Base-by-base conservation (phyloP, 2,329 filamentous ascomycete genomes). In the Epichloe amarillans region DNA sequence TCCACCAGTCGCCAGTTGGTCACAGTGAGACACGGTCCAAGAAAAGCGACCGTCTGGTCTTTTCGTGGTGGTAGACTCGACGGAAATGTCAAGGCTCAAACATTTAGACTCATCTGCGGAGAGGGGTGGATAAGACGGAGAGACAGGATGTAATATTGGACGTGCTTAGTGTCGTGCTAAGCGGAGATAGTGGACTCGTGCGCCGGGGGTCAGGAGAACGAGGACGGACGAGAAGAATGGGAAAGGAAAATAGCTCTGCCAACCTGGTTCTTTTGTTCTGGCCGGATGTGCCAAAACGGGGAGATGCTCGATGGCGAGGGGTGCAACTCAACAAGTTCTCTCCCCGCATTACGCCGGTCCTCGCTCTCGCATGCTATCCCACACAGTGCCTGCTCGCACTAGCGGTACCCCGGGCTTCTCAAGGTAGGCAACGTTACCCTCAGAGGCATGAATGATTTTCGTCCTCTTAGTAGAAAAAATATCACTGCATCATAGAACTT, bases 231-330 rank as follows among this genome's bases (percentile, higher is more conserved):
- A 38, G 14, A 38, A 7, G 36, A 38, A 38, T n/a, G 5, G 11
- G 36, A 38, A 15, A n/a, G 36, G 7, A 30, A 30, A 4, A 30
- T 30, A 30, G 30, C 30, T 30, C 30, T 30, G 19, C 36, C 40
- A n/a, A 37, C 43, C 23, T 49, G 50, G 35, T 47, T 36, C 43
- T 50, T 47, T 43, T 52, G 23, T 42, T 46, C 45, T 48, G 50
- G 23, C 33, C 23, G 21, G 12, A 43, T 11, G 26, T 30, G 43
- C n/a, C n/a, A 26, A 36, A 38, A 38, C 37, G 7, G n/a, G 23
- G n/a, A 15, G 46, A 42, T 14, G 40, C 19, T 42, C 7, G 40
- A 42, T 42, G 40, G 15, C 17, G 40, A 21, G 17, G 12, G 37
- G 37, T 8, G 36, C 12, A 38, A 11, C 30, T 30, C 30, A 30